These are phyloP conservation scores for Canavalia ensiformis DNA, from an alignment of 306 rosid genomes.

Conservation along the genomic window DNA sequence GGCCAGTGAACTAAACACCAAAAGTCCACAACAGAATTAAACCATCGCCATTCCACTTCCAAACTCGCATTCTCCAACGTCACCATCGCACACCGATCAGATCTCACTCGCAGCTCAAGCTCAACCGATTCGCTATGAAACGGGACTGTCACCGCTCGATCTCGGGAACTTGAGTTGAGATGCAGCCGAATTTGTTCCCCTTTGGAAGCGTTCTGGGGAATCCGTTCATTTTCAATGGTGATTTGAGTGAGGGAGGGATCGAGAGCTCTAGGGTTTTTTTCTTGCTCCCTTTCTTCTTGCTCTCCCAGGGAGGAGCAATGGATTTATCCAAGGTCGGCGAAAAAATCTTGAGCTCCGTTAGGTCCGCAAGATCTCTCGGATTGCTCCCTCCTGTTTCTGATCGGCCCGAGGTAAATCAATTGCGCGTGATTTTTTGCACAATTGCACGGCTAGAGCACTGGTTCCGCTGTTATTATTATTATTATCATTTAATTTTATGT, in stretches of 20 bases:
- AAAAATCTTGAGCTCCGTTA: slow-evolving; percentile 94
- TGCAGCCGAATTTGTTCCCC: slow-evolving; percentile 95
- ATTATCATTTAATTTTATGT: background rate
- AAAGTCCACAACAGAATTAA: slow-evolving; percentile 26
- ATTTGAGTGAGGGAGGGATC: slow-evolving; percentile 83
- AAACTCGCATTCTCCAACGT: background rate
- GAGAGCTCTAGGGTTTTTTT: slow-evolving; percentile 86
- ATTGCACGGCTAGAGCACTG: background rate
- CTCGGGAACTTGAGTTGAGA: slow-evolving; percentile 72
- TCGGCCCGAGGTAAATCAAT: slow-evolving; percentile 87
- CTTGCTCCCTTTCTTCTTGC: slow-evolving; percentile 82
- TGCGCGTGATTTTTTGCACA: background rate
- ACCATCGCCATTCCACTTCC: slow-evolving; percentile 3
- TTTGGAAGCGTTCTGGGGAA: slow-evolving; percentile 81
- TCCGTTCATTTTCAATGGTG: slow-evolving; percentile 80
- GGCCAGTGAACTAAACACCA: slow-evolving; percentile 31
- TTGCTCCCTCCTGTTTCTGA: slow-evolving; percentile 85
- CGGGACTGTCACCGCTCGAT: slow-evolving; percentile 48
- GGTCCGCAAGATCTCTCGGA: slow-evolving; percentile 97
- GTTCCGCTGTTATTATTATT: background rate
- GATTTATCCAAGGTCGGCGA: slow-evolving; percentile 97
- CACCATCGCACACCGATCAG: background rate
- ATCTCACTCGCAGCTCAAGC: slow-evolving; percentile 28
- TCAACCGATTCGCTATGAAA: slow-evolving; percentile 32
- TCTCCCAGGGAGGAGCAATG: slow-evolving; percentile 94